A percentile compares a stretch with the other conserved stretches of the same genome.
phyloP scores from a whole-genome alignment of 495 filamentous ascomycete species.

The Talaromyces wortmannii region DNA sequence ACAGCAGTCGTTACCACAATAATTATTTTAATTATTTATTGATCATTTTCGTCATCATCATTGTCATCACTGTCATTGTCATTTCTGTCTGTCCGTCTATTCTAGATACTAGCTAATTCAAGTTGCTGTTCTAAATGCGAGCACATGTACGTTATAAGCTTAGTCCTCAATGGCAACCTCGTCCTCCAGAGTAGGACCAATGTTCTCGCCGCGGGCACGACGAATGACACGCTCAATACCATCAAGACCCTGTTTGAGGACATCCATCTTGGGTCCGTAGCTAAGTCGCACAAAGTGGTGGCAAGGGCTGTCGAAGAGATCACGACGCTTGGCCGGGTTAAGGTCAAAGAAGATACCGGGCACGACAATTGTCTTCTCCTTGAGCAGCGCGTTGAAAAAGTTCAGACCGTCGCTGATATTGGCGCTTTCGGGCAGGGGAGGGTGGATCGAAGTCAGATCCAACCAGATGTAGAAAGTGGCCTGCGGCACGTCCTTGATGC shows the following conservation, averaged over 20 bases:
- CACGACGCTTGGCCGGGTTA: slow-evolving; percentile 82
- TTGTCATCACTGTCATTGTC: background rate
- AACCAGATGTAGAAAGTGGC: slow-evolving; percentile 93
- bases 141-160: background rate
- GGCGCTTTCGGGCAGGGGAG: slow-evolving; percentile 32
- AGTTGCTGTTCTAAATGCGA: background rate
- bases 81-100: background rate
- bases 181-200: slow-evolving; percentile 25
- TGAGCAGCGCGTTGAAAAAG: slow-evolving; percentile 89
- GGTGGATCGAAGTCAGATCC: slow-evolving; percentile 46
- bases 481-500: slow-evolving; percentile 68
- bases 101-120: background rate
- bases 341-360: slow-evolving; percentile 81
- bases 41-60: background rate
- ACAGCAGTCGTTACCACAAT: too few species aligned
- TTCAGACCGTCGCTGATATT: slow-evolving; percentile 87
- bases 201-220: slow-evolving; percentile 28
- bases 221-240: slow-evolving; percentile 74
- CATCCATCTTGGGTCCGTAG: slow-evolving; percentile 89
- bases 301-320: slow-evolving; percentile 91
- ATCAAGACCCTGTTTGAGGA: slow-evolving; percentile 74
- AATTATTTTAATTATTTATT: background rate
- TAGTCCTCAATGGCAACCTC: slow-evolving; percentile 32
- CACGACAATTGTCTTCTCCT: slow-evolving; percentile 91
- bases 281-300: slow-evolving; percentile 91